A percentile compares a stretch with the other conserved stretches of the same genome.
These are phyloP conservation scores for Clonostachys sp. DNA, from an alignment of 2,329 filamentous ascomycete species.

Conservation along the genomic window DNA sequence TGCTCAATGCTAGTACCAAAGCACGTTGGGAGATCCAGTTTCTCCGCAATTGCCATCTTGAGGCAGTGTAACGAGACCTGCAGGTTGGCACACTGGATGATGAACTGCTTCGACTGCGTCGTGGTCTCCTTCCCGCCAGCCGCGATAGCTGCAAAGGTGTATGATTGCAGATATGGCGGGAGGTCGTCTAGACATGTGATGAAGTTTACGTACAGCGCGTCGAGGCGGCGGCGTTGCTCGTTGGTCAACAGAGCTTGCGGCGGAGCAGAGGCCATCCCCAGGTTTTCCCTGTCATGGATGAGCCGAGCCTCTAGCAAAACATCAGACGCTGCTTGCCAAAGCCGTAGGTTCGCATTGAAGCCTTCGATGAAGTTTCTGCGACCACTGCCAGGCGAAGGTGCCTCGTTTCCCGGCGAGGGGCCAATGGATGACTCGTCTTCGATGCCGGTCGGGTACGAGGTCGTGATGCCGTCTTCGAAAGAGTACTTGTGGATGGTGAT, in stretches of 20 bases:
- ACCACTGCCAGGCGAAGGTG: slow-evolving; percentile 6
- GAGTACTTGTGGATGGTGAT: slow-evolving; percentile 38
- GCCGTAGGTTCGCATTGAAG: slow-evolving; percentile 33
- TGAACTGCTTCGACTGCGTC: slow-evolving; percentile 19
- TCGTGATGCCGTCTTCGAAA: slow-evolving; percentile 37
- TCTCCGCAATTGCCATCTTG: slow-evolving; percentile 30
- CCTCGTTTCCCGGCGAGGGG: slow-evolving; percentile 7
- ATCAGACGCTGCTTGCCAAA: slow-evolving; percentile 34
- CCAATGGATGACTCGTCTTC: slow-evolving; percentile 12
- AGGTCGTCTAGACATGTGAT: slow-evolving; percentile 32
- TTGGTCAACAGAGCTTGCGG: slow-evolving; percentile 6
- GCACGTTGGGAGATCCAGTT: slow-evolving; percentile 23
- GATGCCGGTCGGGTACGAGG: slow-evolving; percentile 22
- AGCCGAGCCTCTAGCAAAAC: slow-evolving; percentile 27
- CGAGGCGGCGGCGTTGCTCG: slow-evolving; percentile 21
- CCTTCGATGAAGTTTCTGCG: slow-evolving; percentile 24
- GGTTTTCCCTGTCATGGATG: slow-evolving; percentile 15
- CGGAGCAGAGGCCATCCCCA: not conserved
- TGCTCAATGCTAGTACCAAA: slow-evolving; percentile 20
- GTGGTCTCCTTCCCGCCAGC: slow-evolving; percentile 8
- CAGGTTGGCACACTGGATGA: slow-evolving; percentile 33
- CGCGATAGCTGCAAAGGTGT: slow-evolving; percentile 9
- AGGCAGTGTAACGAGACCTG: slow-evolving; percentile 34
- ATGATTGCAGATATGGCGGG: slow-evolving; percentile 26
- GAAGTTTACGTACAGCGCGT: slow-evolving; percentile 29